Evolutionary conservation across 2,329 filamentous ascomycete genomes (phyloP).

Genomic region (Penicillium griseofulvum): DNA sequence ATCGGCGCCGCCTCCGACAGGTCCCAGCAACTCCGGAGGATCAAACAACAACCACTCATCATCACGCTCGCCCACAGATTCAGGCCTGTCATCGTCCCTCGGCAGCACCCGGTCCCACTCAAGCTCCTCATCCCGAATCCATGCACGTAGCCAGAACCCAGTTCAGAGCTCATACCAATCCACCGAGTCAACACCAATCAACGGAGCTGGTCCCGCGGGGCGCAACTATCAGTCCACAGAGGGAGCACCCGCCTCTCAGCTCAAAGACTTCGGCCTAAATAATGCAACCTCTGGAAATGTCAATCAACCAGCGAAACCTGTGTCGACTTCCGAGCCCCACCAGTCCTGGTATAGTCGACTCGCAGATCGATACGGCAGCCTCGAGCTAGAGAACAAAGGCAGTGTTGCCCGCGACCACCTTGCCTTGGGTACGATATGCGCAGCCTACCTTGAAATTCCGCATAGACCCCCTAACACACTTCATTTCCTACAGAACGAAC

Average conservation of each 20-base stretch:
- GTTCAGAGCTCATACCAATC: conserved; percentile 6
- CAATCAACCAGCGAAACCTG: conserved; percentile 1
- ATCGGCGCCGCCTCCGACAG: conserved; percentile 23
- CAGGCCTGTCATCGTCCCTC: conserved; percentile 23
- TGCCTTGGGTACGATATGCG: conserved; percentile 52
- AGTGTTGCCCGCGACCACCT: conserved; percentile 65
- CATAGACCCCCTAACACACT: conserved; percentile 5
- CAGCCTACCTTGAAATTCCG: neutral
- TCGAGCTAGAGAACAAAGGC: conserved; percentile 66
- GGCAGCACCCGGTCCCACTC: conserved; percentile 25
- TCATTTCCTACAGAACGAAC: conserved; percentile 54
- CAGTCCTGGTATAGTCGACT: conserved; percentile 48
- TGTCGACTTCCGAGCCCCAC: conserved; percentile 14
- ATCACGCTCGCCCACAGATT: conserved; percentile 23
- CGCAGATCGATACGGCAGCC: conserved; percentile 59
- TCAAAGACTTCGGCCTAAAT: neutral
- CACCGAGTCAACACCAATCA: conserved; percentile 36
- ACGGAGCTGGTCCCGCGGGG: conserved; percentile 18
- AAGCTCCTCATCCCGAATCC: conserved; percentile 19
- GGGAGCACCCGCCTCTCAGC: neutral
- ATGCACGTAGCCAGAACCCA: conserved; percentile 18
- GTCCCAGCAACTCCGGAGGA: conserved; percentile 6
- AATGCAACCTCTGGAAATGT: conserved; percentile 1
- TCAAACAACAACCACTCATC: conserved; percentile 20
- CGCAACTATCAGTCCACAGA: conserved; percentile 36